These are phyloP conservation scores for Asterochloris erici DNA, from an alignment of 139 green algal species.

Conservation along the genomic window DNA sequence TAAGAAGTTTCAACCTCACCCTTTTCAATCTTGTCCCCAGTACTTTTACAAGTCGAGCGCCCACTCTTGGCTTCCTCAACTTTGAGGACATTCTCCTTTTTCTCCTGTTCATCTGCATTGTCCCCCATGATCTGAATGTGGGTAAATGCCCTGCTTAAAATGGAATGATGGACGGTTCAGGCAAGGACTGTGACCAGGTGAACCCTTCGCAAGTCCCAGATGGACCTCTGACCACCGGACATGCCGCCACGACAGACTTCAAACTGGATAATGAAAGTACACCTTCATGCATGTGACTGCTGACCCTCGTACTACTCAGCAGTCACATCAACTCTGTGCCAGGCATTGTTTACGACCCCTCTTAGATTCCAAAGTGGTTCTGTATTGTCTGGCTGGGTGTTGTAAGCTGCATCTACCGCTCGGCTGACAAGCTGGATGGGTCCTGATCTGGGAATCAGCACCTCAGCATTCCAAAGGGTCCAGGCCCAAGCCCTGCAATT, in stretches of 20 bases:
- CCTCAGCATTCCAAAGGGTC: constrained; percentile 61
- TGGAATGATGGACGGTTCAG: too few species aligned
- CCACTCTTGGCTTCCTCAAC: constrained; percentile 9
- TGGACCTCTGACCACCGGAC: too few species aligned
- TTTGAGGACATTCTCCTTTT: not conserved
- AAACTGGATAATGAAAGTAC: too few species aligned
- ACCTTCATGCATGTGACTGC: too few species aligned
- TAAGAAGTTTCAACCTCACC: not conserved
- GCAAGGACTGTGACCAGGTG: too few species aligned
- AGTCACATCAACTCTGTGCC: constrained; percentile 54
- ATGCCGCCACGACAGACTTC: too few species aligned
- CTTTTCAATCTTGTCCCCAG: constrained; percentile 25
- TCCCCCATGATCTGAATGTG: too few species aligned
- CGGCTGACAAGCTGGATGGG: constrained; percentile 52
- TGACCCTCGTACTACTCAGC: too few species aligned
- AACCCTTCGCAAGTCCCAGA: too few species aligned
- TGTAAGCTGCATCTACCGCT: constrained; percentile 73
- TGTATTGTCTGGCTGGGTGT: constrained; percentile 72
- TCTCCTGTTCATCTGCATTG: not conserved
- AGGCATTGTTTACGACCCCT: constrained; percentile 81
- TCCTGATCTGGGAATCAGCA: constrained; percentile 51
- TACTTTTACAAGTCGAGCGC: constrained; percentile 9
- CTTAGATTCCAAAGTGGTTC: constrained; percentile 74
- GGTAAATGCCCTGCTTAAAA: too few species aligned
- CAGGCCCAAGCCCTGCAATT: constrained; percentile 61